These are phyloP conservation scores for Mentha longifolia DNA, from an alignment of 257 asterid genomes.

Conservation along the genomic window DNA sequence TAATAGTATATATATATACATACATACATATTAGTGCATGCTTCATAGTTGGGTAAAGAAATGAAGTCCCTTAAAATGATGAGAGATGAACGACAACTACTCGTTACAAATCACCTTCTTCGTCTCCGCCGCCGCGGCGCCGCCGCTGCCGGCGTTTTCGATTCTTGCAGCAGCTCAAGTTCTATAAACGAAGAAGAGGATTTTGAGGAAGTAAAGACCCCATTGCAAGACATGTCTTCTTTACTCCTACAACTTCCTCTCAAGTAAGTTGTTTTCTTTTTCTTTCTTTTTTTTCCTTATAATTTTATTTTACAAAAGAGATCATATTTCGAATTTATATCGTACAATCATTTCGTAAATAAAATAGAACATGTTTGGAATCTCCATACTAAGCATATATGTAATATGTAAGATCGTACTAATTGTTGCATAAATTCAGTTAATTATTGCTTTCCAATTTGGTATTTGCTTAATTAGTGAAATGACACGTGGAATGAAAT, in stretches of 20 bases:
- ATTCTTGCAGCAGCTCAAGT: conserved; percentile 32
- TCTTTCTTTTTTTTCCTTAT: no score
- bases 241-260: conserved; percentile 68
- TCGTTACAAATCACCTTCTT: neutral
- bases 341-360: no score
- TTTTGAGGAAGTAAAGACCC: conserved; percentile 27
- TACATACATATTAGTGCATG: no score
- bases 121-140: neutral
- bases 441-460: no score
- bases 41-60: no score
- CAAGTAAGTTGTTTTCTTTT: no score
- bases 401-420: no score
- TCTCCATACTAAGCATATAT: no score
- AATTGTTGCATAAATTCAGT: no score
- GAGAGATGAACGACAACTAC: conserved; percentile 36
- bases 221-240: conserved; percentile 63
- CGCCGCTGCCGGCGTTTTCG: neutral
- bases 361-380: neutral
- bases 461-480: no score
- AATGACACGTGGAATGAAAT: neutral
- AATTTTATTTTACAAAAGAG: neutral
- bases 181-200: conserved; percentile 18
- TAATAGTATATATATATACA: neutral
- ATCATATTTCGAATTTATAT: neutral
- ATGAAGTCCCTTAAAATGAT: conserved; percentile 45